These are phyloP conservation scores for Stentor roeselii DNA, from an alignment of 73 alveolate species.

Conservation along the genomic window DNA sequence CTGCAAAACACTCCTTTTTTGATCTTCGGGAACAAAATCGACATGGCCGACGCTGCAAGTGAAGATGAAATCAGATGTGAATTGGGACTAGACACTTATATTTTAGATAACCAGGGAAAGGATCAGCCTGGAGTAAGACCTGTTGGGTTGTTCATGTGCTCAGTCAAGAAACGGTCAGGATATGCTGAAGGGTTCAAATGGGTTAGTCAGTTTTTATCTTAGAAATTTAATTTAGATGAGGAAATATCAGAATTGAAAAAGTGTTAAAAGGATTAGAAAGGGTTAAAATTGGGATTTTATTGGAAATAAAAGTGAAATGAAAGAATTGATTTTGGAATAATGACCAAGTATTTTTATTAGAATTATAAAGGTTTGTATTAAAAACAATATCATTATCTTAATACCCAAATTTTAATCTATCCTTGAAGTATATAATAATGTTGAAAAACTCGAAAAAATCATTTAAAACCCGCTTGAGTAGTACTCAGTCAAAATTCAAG, in stretches of 20 bases:
- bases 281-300: no score
- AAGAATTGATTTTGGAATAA: no score
- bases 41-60: conserved; percentile 92
- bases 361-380: no score
- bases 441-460: no score
- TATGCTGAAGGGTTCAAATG: conserved; percentile 94
- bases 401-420: no score
- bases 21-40: conserved; percentile 98
- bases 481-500: background rate
- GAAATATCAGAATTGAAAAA: no score
- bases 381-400: no score
- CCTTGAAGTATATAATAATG: no score
- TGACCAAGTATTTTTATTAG: no score
- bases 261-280: no score
- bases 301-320: no score
- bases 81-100: conserved; percentile 64
- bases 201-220: conserved; percentile 77
- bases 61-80: conserved; percentile 96
- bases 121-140: conserved; percentile 89
- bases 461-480: background rate
- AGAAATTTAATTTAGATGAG: background rate
- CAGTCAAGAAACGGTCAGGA: conserved; percentile 95
- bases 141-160: conserved; percentile 98
- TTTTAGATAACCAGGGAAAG: conserved; percentile 36
- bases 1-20: conserved; percentile 85